Percentiles rank a stretch among this genome's conserved stretches.
Evolutionary conservation across 495 filamentous ascomycete genomes (phyloP).

Genomic region (Staphylotrichum longicolle): DNA sequence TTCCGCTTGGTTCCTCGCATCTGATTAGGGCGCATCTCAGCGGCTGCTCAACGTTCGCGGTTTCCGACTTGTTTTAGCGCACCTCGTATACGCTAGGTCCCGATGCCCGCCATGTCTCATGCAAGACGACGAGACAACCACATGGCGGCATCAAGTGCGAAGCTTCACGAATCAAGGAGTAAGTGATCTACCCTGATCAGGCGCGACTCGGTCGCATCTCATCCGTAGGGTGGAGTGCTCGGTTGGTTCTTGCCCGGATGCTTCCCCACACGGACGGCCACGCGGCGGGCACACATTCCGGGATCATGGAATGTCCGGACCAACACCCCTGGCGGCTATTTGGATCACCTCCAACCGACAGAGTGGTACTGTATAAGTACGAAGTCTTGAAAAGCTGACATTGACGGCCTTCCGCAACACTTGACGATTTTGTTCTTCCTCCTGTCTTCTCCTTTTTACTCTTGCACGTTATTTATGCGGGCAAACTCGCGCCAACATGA

Average conservation of each 20-base stretch:
- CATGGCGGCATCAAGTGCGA: too few relatives aligned
- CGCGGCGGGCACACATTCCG: background rate
- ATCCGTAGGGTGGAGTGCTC: background rate
- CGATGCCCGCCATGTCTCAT: too few relatives aligned
- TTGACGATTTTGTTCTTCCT: background rate
- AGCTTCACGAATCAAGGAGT: too few relatives aligned
- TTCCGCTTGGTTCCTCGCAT: too few relatives aligned
- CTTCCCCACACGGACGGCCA: background rate
- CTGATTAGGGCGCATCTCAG: too few relatives aligned
- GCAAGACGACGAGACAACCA: too few relatives aligned
- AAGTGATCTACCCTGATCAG: background rate
- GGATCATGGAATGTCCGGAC: background rate
- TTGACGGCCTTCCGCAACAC: background rate
- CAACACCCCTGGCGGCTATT: conserved; percentile 1
- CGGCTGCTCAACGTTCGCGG: too few relatives aligned
- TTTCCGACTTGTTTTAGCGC: too few relatives aligned
- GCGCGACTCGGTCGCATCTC: background rate
- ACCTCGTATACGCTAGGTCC: too few relatives aligned
- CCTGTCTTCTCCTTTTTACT: background rate
- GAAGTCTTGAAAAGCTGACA: background rate
- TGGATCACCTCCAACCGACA: background rate
- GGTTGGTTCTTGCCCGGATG: background rate
- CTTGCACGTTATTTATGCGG: background rate
- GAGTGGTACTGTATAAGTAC: background rate
- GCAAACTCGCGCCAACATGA: conserved; percentile 1